Conservation (phyloP, 2,329 filamentous ascomycete species). For the Podosphaera aphanis region DNA sequence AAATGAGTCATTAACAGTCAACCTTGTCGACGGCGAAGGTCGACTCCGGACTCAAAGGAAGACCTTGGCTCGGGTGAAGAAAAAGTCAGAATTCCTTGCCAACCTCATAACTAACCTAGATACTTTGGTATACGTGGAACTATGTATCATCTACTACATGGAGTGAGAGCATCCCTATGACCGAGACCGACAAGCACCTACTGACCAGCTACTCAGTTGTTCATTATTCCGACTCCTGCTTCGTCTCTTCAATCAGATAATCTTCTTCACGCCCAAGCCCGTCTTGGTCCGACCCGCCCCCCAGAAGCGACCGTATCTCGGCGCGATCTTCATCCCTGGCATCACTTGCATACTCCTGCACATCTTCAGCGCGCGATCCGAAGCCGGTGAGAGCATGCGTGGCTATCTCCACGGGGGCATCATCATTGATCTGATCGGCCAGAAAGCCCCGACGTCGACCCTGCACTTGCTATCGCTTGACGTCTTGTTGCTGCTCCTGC, state of each 20-base stretch:
- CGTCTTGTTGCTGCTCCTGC: constrained; percentile 28
- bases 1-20: constrained; percentile 19
- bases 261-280: constrained; percentile 37
- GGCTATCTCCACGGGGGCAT: constrained; percentile 46
- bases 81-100: constrained; percentile 29
- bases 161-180: constrained; percentile 27
- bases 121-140: constrained; percentile 37
- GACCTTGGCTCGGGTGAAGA: constrained; percentile 24
- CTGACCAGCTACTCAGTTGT: constrained; percentile 24
- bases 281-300: constrained; percentile 30
- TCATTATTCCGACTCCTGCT: constrained; percentile 39
- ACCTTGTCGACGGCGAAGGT: constrained; percentile 1
- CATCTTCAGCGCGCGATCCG: constrained; percentile 28
- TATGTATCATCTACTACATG: constrained; percentile 45
- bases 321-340: constrained; percentile 34
- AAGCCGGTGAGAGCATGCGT: constrained; percentile 34
- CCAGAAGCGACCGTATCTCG: constrained; percentile 29
- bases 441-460: constrained; percentile 34
- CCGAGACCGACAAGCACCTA: background rate
- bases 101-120: constrained; percentile 38
- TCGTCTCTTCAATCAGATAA: constrained; percentile 33
- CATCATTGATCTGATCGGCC: constrained; percentile 44
- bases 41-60: constrained; percentile 12
- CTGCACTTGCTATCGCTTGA: constrained; percentile 32
- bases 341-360: constrained; percentile 36